Percentiles rank a stretch among this genome's conserved stretches.
phyloP scores from a whole-genome alignment of 768 basidiomycete genomes.

The Leccinum incarnatum region DNA sequence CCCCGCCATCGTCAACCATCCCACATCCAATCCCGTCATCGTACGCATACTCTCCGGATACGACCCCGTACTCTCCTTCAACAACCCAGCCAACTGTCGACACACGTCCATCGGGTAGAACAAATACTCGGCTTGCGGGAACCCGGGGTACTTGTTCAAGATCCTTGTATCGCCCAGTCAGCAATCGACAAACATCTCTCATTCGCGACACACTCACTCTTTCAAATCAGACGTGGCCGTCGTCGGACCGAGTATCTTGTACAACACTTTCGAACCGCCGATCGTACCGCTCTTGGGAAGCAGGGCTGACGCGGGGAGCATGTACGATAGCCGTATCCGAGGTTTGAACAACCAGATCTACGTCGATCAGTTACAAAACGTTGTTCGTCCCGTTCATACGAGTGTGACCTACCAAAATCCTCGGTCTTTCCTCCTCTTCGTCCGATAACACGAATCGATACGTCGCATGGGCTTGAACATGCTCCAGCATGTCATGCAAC shows the following conservation, averaged over 20 bases:
- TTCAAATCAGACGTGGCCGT: constrained; percentile 38
- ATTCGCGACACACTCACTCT: constrained; percentile 11
- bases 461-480: constrained; percentile 87
- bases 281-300: constrained; percentile 63
- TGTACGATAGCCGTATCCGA: constrained; percentile 75
- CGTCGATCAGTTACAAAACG: not conserved
- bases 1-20: constrained; percentile 53
- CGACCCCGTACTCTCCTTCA: constrained; percentile 74
- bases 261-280: constrained; percentile 80
- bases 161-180: constrained; percentile 37
- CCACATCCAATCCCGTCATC: constrained; percentile 82
- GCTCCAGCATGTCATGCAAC: constrained; percentile 87
- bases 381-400: not conserved
- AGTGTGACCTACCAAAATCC: constrained; percentile 62
- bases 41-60: constrained; percentile 74
- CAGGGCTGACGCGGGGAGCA: constrained; percentile 48
- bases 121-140: constrained; percentile 85
- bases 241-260: constrained; percentile 68
- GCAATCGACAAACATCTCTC: not conserved
- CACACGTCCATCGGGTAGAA: constrained; percentile 81
- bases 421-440: constrained; percentile 78
- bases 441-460: constrained; percentile 89
- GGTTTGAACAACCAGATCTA: constrained; percentile 98
- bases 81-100: constrained; percentile 59
- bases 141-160: constrained; percentile 71